These are phyloP conservation scores for Sisymbrium irio DNA, from an alignment of 345 rosid genomes.

Conservation along the genomic window DNA sequence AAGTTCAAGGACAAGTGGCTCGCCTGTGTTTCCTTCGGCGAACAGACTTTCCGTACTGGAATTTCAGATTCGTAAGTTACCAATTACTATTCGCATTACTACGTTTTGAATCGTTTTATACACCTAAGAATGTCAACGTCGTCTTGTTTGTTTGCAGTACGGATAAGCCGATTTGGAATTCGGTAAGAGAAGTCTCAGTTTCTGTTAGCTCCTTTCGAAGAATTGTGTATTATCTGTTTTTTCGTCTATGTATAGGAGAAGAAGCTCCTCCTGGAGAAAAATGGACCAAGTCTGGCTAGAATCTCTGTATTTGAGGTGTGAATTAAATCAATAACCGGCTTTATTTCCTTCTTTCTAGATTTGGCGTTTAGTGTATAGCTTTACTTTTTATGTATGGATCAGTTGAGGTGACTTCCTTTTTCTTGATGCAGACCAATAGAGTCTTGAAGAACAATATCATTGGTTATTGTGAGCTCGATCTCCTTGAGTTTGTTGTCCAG, in stretches of 20 bases:
- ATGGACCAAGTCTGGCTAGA: slow-evolving; percentile 79
- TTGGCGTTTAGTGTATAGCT: not conserved
- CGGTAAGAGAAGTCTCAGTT: slow-evolving; percentile 49
- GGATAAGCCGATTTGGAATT: slow-evolving; percentile 81
- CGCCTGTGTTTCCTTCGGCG: slow-evolving; percentile 89
- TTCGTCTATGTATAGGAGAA: slow-evolving; percentile 55
- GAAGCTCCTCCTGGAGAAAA: slow-evolving; percentile 79
- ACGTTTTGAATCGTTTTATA: not conserved
- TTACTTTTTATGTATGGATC: not conserved
- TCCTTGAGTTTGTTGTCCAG: slow-evolving; percentile 61
- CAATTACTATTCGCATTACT: not conserved
- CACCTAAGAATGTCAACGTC: not conserved
- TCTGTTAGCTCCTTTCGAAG: not conserved
- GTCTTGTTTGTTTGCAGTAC: slow-evolving; percentile 52
- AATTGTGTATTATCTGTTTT: not conserved
- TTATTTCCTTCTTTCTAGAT: too few species aligned
- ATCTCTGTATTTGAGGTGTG: slow-evolving; percentile 88
- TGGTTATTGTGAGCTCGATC: slow-evolving; percentile 86
- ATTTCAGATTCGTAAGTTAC: slow-evolving; percentile 62
- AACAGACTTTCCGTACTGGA: slow-evolving; percentile 76
- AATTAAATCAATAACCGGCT: not conserved
- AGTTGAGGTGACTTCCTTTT: not conserved
- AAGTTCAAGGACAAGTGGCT: slow-evolving; percentile 85
- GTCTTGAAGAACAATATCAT: slow-evolving; percentile 65
- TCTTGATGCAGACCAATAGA: slow-evolving; percentile 75